Evolutionary conservation across 768 basidiomycete genomes (phyloP).

Genomic region (Strobilomyces dryophilus): DNA sequence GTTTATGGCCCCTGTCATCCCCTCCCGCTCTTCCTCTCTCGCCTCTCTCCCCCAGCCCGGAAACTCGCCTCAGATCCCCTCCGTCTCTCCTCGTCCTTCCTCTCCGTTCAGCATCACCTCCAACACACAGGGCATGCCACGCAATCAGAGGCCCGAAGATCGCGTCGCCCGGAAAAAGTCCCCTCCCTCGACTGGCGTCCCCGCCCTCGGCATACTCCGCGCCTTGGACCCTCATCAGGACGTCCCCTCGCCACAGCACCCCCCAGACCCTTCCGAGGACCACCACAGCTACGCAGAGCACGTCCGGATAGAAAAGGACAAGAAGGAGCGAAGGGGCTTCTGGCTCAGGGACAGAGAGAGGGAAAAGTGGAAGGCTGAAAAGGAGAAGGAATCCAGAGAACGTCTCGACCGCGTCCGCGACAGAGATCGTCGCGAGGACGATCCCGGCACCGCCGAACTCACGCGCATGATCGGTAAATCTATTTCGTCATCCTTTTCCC

Average conservation of each 20-base stretch:
- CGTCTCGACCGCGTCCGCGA: slow-evolving; percentile 29
- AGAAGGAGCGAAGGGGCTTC: slow-evolving; percentile 52
- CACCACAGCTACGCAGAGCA: slow-evolving; percentile 21
- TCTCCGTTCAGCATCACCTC: slow-evolving; percentile 43
- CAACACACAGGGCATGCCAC: slow-evolving; percentile 14
- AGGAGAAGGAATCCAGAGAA: slow-evolving; percentile 35
- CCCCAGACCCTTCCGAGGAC: slow-evolving; percentile 30
- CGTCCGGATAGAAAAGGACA: slow-evolving; percentile 36
- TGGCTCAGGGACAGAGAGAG: slow-evolving; percentile 42
- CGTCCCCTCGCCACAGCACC: slow-evolving; percentile 3
- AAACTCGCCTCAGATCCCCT: slow-evolving; percentile 36
- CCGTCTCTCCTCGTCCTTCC: slow-evolving; percentile 35
- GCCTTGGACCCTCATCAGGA: slow-evolving; percentile 56
- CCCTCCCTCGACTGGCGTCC: slow-evolving; percentile 27
- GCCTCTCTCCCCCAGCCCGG: slow-evolving; percentile 41
- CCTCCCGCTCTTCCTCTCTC: slow-evolving; percentile 51
- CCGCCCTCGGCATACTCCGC: slow-evolving; percentile 23
- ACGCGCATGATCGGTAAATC: slow-evolving; percentile 67
- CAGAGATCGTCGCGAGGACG: slow-evolving; percentile 35
- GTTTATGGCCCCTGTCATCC: slow-evolving; percentile 27
- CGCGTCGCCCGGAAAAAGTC: slow-evolving; percentile 28
- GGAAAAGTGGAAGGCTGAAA: slow-evolving; percentile 29
- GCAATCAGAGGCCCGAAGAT: slow-evolving; percentile 18
- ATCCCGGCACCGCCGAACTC: slow-evolving; percentile 48
- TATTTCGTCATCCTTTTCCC: not conserved